Percentiles rank a stretch among this genome's conserved stretches.
Evolutionary conservation across 2,329 filamentous ascomycete genomes (phyloP).

Genomic region (Hypoxylon sp.): DNA sequence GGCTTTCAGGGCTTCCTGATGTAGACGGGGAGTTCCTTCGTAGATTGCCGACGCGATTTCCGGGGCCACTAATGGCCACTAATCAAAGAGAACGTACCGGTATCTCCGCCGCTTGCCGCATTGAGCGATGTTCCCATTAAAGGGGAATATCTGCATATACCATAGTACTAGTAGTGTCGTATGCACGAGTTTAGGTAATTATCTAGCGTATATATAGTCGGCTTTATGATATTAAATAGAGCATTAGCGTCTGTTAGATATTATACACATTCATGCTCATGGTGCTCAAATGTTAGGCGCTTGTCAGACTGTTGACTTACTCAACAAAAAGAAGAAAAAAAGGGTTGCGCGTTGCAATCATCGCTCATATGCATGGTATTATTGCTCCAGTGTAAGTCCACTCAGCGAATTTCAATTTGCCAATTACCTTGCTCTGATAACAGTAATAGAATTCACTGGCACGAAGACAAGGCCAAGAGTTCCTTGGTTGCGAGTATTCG

Average conservation of each 20-base stretch:
- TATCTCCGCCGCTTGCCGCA: slow-evolving; percentile 34
- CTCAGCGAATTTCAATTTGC: neutral
- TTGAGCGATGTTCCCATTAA: neutral
- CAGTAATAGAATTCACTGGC: neutral
- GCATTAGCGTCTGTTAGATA: neutral
- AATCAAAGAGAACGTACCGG: slow-evolving; percentile 21
- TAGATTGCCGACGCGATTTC: slow-evolving; percentile 29
- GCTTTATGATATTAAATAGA: neutral
- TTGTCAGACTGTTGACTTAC: neutral
- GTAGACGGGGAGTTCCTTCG: slow-evolving; percentile 25
- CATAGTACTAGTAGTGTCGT: neutral
- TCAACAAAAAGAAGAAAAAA: neutral
- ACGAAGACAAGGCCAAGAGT: neutral
- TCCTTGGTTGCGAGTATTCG: neutral
- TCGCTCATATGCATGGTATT: neutral
- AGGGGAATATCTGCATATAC: too few relatives aligned
- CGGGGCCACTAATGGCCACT: slow-evolving; percentile 29
- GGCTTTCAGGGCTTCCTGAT: neutral
- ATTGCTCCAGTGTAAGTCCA: neutral
- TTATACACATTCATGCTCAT: neutral
- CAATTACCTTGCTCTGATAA: neutral
- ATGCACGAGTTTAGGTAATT: neutral
- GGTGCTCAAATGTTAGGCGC: neutral
- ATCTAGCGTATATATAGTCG: neutral
- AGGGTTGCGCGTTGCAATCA: neutral